These are phyloP conservation scores for Avena insularis DNA, from an alignment of 176 grass and related monocot genomes.

Conservation along the genomic window DNA sequence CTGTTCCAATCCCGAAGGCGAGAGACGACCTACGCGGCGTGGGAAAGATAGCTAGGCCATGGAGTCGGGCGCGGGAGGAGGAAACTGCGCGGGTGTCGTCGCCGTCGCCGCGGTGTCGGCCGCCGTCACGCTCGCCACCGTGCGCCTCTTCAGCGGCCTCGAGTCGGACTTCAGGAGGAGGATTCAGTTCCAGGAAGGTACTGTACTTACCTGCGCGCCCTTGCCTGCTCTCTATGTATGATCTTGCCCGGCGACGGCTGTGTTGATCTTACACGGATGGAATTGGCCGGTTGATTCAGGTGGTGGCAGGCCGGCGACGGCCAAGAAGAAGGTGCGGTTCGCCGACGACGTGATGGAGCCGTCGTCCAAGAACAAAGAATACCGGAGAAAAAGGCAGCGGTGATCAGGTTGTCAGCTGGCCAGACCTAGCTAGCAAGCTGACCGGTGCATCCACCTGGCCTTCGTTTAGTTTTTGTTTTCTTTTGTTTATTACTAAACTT, in stretches of 20 bases:
- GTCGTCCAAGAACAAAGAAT: slow-evolving; percentile 60
- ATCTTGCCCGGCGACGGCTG: neutral
- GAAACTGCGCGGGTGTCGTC: neutral
- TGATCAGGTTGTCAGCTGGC: neutral
- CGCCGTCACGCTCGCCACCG: slow-evolving; percentile 1
- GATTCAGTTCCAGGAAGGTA: neutral
- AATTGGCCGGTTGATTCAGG: neutral
- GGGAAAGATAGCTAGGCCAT: neutral
- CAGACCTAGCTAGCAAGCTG: neutral
- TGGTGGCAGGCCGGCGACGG: neutral
- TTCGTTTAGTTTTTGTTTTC: neutral
- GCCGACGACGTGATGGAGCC: slow-evolving; percentile 69
- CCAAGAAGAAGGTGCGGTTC: slow-evolving; percentile 79
- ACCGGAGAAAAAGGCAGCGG: slow-evolving; percentile 37
- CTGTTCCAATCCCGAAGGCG: no score
- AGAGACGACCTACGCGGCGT: no score
- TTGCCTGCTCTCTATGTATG: neutral
- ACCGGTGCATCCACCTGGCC: neutral
- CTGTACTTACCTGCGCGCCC: neutral
- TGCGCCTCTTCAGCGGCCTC: slow-evolving; percentile 10
- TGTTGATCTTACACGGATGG: neutral
- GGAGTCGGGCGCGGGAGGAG: slow-evolving; percentile 3
- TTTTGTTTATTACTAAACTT: neutral
- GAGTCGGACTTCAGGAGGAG: slow-evolving; percentile 16
- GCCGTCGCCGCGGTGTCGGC: slow-evolving; percentile 23